phyloP scores from a whole-genome alignment of 177 flowering plant species.

The Vitis hybrid region DNA sequence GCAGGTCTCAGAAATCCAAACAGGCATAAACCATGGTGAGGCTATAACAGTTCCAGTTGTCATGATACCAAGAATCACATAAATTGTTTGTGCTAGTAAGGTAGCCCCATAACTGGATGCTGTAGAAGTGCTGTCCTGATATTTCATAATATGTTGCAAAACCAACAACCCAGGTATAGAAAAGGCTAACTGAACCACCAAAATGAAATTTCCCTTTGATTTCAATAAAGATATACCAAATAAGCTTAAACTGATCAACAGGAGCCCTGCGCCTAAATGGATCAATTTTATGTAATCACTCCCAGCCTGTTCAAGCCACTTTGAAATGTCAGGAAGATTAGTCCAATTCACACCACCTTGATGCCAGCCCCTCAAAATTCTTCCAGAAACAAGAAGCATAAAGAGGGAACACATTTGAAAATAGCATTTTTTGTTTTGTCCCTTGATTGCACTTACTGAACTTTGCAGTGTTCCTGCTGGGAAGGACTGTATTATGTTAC shows the following conservation, averaged over 20 bases:
- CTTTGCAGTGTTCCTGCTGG: constrained; percentile 12
- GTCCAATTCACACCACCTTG: constrained; percentile 99
- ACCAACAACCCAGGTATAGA: constrained; percentile 49
- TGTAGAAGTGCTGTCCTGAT: constrained; percentile 29
- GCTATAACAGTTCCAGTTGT: constrained; percentile 34
- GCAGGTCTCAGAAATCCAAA: constrained; percentile 12
- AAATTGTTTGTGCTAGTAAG: constrained; percentile 50
- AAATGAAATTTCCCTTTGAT: constrained; percentile 27
- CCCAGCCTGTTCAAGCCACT: constrained; percentile 74
- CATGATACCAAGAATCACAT: constrained; percentile 36
- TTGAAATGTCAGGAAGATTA: constrained; percentile 88
- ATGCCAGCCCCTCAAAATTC: constrained; percentile 94
- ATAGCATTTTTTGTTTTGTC: constrained; percentile 15
- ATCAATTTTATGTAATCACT: constrained; percentile 32
- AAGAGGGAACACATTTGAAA: constrained; percentile 30
- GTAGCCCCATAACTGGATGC: constrained; percentile 41
- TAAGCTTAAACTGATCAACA: constrained; percentile 43
- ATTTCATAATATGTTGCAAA: constrained; percentile 39
- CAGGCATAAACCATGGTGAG: constrained; percentile 71
- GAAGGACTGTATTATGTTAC: constrained; percentile 41
- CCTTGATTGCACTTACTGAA: constrained; percentile 16
- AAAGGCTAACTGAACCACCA: constrained; percentile 35
- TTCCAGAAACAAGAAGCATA: constrained; percentile 64
- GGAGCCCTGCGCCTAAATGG: constrained; percentile 46
- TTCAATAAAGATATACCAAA: constrained; percentile 28